Evolutionary conservation across 2,329 filamentous ascomycete genomes (phyloP).

Genomic region (Lasiodiplodia theobromae): DNA sequence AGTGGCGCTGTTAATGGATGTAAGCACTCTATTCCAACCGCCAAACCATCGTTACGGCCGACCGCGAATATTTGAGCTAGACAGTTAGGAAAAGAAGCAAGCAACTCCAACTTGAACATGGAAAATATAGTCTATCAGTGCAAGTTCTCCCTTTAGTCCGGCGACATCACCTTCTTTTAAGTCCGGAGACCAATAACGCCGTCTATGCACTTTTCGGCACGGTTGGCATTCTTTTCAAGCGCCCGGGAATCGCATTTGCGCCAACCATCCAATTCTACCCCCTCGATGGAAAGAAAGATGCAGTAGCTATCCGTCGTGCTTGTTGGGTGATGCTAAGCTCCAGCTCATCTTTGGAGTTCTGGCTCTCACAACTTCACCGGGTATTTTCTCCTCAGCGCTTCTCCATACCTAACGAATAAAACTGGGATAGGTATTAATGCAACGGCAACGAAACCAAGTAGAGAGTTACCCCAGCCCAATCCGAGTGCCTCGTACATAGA

Average conservation of each 20-base stretch:
- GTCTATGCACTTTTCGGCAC: background rate
- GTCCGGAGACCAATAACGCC: background rate
- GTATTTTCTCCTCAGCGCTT: conserved; percentile 39
- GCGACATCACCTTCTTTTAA: background rate
- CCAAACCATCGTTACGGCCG: background rate
- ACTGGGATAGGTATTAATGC: conserved; percentile 44
- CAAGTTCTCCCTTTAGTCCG: background rate
- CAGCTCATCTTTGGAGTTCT: background rate
- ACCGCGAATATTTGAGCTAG: background rate
- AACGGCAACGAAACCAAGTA: conserved; percentile 46
- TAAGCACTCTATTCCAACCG: conserved; percentile 3
- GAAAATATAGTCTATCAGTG: background rate
- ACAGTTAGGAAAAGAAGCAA: background rate
- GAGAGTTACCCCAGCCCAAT: conserved; percentile 49
- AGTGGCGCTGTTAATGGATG: background rate
- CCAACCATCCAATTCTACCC: background rate
- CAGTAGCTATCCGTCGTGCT: background rate
- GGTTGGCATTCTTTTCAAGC: background rate
- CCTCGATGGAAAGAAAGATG: background rate
- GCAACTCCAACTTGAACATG: background rate
- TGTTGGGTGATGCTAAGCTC: background rate
- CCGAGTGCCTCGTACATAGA: conserved; percentile 50
- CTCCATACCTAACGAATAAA: conserved; percentile 45
- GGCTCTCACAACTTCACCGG: conserved; percentile 39
- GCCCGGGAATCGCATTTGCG: background rate